These are phyloP conservation scores for Decorospora gaudefroyi DNA, from an alignment of 2,329 filamentous ascomycete species.

Conservation along the genomic window DNA sequence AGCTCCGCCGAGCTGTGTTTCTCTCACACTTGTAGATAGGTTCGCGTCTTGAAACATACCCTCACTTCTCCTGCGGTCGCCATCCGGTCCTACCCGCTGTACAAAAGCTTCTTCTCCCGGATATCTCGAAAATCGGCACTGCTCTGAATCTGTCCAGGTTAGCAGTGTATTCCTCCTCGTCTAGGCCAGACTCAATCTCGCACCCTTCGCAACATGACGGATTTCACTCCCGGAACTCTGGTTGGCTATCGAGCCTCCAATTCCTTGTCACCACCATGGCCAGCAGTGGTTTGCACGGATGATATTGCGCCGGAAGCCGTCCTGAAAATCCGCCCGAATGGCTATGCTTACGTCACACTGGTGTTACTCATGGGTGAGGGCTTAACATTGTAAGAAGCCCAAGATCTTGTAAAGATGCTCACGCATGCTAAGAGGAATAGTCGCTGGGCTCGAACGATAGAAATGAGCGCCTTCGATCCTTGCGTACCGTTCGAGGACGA, in stretches of 20 bases:
- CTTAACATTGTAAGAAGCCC: slow-evolving; percentile 18
- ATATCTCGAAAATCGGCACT: too few species aligned
- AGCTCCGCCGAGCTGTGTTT: too few species aligned
- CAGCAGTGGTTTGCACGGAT: slow-evolving; percentile 28
- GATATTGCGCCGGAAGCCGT: slow-evolving; percentile 20
- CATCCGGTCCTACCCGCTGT: too few species aligned
- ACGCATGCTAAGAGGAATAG: slow-evolving; percentile 18
- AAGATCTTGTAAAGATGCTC: neutral
- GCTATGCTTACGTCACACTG: slow-evolving; percentile 17
- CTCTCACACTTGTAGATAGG: too few species aligned
- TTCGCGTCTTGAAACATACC: too few species aligned
- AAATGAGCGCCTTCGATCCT: slow-evolving; percentile 23
- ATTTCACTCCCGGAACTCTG: slow-evolving; percentile 11
- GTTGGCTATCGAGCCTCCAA: slow-evolving; percentile 13
- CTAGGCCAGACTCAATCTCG: too few species aligned
- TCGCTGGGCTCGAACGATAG: slow-evolving; percentile 23
- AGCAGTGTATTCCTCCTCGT: too few species aligned
- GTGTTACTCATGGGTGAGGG: slow-evolving; percentile 20
- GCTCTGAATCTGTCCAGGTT: too few species aligned
- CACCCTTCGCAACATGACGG: neutral
- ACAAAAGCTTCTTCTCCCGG: too few species aligned
- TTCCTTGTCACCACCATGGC: slow-evolving; percentile 17
- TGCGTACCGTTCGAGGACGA: slow-evolving; percentile 2
- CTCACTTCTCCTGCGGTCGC: too few species aligned
- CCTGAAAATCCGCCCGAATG: slow-evolving; percentile 12